Evolutionary conservation across 2,329 filamentous ascomycete genomes (phyloP).

Genomic region (Epichloe amarillans): DNA sequence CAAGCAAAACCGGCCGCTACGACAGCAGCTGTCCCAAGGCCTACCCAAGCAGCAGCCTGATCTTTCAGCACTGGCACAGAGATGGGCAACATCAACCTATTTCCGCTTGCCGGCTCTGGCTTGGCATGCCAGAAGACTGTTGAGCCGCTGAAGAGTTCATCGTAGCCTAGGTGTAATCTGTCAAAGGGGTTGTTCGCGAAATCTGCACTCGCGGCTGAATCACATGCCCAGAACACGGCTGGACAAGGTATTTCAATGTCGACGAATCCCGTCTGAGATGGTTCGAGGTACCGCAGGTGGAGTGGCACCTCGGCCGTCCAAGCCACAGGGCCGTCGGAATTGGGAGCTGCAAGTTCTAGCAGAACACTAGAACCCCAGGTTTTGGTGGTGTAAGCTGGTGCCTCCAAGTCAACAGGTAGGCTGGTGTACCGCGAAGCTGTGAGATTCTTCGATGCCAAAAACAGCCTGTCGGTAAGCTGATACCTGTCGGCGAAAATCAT

Average conservation of each 20-base stretch:
- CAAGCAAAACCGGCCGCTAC: constrained; percentile 56
- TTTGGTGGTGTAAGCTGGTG: constrained; percentile 64
- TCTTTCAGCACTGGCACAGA: constrained; percentile 53
- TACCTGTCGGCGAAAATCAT: constrained; percentile 78
- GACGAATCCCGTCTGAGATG: constrained; percentile 40
- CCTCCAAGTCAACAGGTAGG: constrained; percentile 77
- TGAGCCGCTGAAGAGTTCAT: constrained; percentile 59
- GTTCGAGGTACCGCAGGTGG: constrained; percentile 71
- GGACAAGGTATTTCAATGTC: constrained; percentile 61
- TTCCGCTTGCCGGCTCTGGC: constrained; percentile 28
- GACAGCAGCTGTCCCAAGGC: constrained; percentile 41
- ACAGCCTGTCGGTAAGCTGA: constrained; percentile 64
- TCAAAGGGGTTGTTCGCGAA: constrained; percentile 77
- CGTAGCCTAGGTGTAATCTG: constrained; percentile 70
- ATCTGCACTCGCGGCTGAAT: constrained; percentile 49
- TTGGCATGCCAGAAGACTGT: constrained; percentile 75
- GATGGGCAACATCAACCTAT: constrained; percentile 38
- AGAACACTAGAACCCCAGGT: constrained; percentile 71
- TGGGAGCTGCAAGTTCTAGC: constrained; percentile 54
- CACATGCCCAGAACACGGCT: constrained; percentile 81
- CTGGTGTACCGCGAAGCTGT: constrained; percentile 52
- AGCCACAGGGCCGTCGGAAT: constrained; percentile 19
- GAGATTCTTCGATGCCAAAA: constrained; percentile 71
- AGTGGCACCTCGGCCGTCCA: constrained; percentile 66
- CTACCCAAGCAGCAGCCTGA: constrained; percentile 32